Conservation (phyloP, 129 eudicot genomes). For the sunflower (Helianthus annuus) region DNA sequence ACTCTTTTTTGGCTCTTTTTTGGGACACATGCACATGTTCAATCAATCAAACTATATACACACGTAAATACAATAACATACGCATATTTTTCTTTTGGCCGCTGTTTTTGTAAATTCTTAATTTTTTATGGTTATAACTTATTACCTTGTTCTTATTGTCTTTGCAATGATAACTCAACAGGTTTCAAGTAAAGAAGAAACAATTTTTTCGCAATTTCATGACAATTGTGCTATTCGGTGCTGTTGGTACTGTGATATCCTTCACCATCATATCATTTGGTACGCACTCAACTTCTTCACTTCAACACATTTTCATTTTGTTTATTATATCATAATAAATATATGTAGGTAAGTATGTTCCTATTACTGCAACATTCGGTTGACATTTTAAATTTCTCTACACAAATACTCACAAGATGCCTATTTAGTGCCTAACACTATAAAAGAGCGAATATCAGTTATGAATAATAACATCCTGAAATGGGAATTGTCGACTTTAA, state of each 20-base stretch:
- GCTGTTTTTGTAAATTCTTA: background rate
- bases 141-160: conserved; percentile 11
- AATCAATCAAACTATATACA: background rate
- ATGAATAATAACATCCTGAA: background rate
- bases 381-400: background rate
- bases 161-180: conserved; percentile 33
- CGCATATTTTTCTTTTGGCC: background rate
- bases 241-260: conserved; percentile 83
- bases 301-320: conserved; percentile 6
- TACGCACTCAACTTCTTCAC: conserved; percentile 36
- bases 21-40: conserved; percentile 14
- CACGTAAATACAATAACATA: background rate
- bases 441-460: no score
- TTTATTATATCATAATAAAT: background rate
- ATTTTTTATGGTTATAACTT: background rate
- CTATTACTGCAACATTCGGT: background rate
- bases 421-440: background rate
- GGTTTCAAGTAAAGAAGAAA: conserved; percentile 93
- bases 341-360: background rate
- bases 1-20: conserved; percentile 4
- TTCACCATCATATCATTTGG: conserved; percentile 82
- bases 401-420: background rate
- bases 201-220: conserved; percentile 89
- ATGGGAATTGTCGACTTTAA: background rate
- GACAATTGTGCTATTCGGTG: conserved; percentile 87